Conservation (phyloP, 2,329 filamentous ascomycete genomes). For the Amylocarpus encephaloides region DNA sequence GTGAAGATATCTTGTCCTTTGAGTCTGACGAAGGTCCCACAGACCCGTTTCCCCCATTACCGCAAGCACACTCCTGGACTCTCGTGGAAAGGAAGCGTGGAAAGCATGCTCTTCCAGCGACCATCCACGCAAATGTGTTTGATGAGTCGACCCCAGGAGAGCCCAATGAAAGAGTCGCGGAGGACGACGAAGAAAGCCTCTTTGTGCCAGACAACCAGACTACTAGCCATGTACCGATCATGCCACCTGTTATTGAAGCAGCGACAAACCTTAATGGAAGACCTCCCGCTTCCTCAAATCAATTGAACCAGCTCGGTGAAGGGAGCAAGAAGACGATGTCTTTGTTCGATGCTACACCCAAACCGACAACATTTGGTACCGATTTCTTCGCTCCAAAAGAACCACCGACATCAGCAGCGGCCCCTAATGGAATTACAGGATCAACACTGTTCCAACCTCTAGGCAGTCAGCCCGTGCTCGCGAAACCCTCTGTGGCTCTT, state of each 20-base stretch:
- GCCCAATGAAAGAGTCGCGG: conserved; percentile 9
- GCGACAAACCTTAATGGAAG: no score
- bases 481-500: no score
- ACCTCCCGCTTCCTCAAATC: no score
- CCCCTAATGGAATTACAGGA: no score
- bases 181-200: conserved; percentile 23
- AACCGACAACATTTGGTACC: conserved; percentile 4
- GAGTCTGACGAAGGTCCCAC: conserved; percentile 19
- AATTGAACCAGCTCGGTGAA: neutral
- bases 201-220: conserved; percentile 21
- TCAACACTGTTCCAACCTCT: no score
- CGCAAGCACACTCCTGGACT: conserved; percentile 48
- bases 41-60: conserved; percentile 43
- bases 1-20: conserved; percentile 30
- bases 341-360: conserved; percentile 13
- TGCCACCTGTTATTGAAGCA: no score
- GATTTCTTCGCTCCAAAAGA: conserved; percentile 4
- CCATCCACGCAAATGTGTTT: conserved; percentile 51
- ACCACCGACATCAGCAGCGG: no score
- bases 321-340: conserved; percentile 7
- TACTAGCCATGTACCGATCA: no score
- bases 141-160: conserved; percentile 31
- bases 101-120: conserved; percentile 42
- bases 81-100: conserved; percentile 57
- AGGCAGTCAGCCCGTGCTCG: no score